A percentile compares a stretch with the other conserved stretches of the same genome.
These are phyloP conservation scores for Sideroxylon spinosum DNA, from an alignment of 179 eudicot species.

Conservation along the genomic window DNA sequence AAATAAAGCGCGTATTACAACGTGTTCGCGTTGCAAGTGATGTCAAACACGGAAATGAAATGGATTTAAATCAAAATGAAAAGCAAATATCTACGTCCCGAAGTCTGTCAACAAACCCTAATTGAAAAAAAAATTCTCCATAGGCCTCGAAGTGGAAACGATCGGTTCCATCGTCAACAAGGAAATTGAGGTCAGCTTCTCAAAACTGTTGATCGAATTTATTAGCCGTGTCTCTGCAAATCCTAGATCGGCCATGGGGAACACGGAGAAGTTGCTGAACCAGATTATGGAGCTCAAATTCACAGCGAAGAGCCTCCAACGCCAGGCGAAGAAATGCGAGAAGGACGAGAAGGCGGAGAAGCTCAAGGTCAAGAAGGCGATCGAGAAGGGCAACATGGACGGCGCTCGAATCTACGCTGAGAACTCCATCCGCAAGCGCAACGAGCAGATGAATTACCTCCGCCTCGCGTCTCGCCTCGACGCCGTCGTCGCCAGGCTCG, in stretches of 20 bases:
- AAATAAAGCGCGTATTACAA: neutral
- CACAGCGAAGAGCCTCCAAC: conserved; percentile 52
- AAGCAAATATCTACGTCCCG: neutral
- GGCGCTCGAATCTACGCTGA: conserved; percentile 58
- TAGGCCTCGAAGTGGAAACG: too few relatives aligned
- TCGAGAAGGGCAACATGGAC: conserved; percentile 61
- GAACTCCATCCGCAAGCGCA: conserved; percentile 56
- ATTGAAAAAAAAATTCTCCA: neutral
- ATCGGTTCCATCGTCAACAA: conserved; percentile 2
- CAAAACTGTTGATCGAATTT: neutral
- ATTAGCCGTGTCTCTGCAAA: neutral
- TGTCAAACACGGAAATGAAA: neutral
- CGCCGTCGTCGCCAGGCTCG: conserved; percentile 60
- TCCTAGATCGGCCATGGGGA: conserved; percentile 39
- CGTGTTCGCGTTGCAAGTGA: neutral
- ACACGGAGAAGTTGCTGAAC: conserved; percentile 60
- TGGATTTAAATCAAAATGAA: neutral
- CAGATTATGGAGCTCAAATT: conserved; percentile 70
- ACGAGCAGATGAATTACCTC: conserved; percentile 60
- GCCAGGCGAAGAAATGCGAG: conserved; percentile 56
- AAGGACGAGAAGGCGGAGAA: conserved; percentile 58
- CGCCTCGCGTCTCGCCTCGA: conserved; percentile 55
- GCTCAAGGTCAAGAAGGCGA: conserved; percentile 52
- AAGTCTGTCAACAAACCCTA: neutral
- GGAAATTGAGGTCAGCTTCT: neutral